These are phyloP conservation scores for Echinosophora koreensis DNA, from an alignment of 306 rosid genomes.

Conservation along the genomic window DNA sequence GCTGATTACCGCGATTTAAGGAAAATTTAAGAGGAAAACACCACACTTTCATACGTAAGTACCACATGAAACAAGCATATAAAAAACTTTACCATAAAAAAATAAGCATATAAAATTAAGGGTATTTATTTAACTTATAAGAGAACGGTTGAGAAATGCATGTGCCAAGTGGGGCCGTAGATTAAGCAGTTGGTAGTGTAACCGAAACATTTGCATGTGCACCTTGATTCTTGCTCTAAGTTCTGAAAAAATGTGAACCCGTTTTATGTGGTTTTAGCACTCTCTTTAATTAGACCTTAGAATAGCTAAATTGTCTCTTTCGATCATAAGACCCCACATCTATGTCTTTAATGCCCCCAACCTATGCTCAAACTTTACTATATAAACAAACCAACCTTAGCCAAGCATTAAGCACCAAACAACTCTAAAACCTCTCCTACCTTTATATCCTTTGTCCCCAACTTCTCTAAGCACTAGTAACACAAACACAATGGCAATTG, in stretches of 20 bases:
- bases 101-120: not conserved
- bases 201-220: slow-evolving; percentile 91
- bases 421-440: slow-evolving; percentile 26
- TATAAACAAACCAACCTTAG: slow-evolving; percentile 61
- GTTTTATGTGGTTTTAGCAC: slow-evolving; percentile 52
- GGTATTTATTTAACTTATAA: not conserved
- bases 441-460: slow-evolving; percentile 24
- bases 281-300: slow-evolving; percentile 41
- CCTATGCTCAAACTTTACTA: slow-evolving; percentile 52
- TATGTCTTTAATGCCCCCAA: slow-evolving; percentile 17
- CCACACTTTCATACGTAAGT: slow-evolving; percentile 42
- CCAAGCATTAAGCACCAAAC: slow-evolving; percentile 50
- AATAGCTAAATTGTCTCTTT: slow-evolving; percentile 57
- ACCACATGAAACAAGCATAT: slow-evolving; percentile 29
- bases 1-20: slow-evolving; percentile 58
- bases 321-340: slow-evolving; percentile 49
- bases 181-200: slow-evolving; percentile 79
- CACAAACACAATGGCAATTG: slow-evolving; percentile 60
- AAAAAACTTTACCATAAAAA: not conserved
- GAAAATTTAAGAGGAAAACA: slow-evolving; percentile 41
- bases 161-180: slow-evolving; percentile 86
- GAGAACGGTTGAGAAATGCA: slow-evolving; percentile 65
- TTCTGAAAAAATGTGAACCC: slow-evolving; percentile 54
- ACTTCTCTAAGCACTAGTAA: slow-evolving; percentile 23
- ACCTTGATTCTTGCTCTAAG: slow-evolving; percentile 50